Conservation (phyloP, 495 filamentous ascomycete species). For the Chaetomium fimeti region DNA sequence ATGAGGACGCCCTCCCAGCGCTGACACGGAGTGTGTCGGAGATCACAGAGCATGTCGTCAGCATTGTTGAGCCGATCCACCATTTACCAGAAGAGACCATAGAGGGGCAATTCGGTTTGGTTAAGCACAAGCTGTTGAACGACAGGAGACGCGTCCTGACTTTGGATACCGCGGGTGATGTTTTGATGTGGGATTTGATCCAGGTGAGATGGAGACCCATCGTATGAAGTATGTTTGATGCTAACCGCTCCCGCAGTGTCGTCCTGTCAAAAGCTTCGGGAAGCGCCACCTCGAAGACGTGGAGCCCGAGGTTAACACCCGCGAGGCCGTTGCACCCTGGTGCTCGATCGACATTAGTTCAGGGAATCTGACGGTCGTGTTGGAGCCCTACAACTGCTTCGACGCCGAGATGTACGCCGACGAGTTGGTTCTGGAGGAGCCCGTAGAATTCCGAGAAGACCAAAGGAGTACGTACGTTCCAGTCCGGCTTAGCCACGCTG, state of each 20-base stretch:
- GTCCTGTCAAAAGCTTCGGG: constrained; percentile 80
- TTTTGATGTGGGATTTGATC: constrained; percentile 93
- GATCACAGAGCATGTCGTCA: constrained; percentile 57
- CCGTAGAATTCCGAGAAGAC: constrained; percentile 80
- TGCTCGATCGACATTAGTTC: constrained; percentile 92
- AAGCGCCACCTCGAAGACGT: constrained; percentile 94
- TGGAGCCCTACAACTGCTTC: constrained; percentile 95
- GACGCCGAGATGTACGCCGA: constrained; percentile 98
- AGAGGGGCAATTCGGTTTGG: constrained; percentile 90
- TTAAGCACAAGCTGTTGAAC: constrained; percentile 90
- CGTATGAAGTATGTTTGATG: constrained; percentile 6
- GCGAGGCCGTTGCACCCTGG: constrained; percentile 89
- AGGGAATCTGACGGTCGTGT: constrained; percentile 80
- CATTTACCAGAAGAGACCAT: constrained; percentile 81
- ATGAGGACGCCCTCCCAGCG: constrained; percentile 46
- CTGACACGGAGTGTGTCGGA: constrained; percentile 59
- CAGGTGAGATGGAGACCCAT: constrained; percentile 51
- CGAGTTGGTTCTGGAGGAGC: constrained; percentile 69
- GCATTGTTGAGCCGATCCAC: constrained; percentile 63
- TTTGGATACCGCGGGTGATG: constrained; percentile 90
- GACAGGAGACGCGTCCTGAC: constrained; percentile 87
- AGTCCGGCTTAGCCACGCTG: constrained; percentile 16
- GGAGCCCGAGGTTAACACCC: constrained; percentile 79
- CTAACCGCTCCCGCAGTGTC: constrained; percentile 56
- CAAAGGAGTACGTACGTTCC: constrained; percentile 83